Base-by-base conservation (phyloP, 345 rosid species). In the Murraya paniculata region DNA sequence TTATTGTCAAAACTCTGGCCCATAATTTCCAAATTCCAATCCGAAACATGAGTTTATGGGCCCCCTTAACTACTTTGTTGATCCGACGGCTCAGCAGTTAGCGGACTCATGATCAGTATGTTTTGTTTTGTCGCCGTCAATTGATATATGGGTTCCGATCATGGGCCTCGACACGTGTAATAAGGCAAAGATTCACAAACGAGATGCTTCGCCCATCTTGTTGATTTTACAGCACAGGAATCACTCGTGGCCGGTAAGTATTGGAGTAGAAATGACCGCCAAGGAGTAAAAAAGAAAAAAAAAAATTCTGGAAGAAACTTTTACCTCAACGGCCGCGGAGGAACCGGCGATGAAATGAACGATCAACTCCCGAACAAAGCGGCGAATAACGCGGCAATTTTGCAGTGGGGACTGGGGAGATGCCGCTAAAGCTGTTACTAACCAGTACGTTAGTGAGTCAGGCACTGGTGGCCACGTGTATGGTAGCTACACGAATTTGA, bases 321-420 rank as follows among this genome's bases (percentile, higher is more conserved):
- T 64, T 22, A 71, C 79, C 76, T 50, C 24, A 78, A 78, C 81
- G 57, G 76, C 79, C 76, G 25, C 58, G 73, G 81, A 81, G 64
- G 64, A 77, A 73, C 74, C 75, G 79, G 61, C 76, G 79, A 82
- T 31, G 72, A 64, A 48, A 72, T 67, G 70, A 19, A 27, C 30
- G n/a, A 56, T 24, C 64, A 57, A 19, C 77, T 9, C 73, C 77
- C 73, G 41, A 78, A 61, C 33, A 62, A 22, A 24, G 76, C 79
- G 80, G 61, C 83, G 72, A 39, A 39, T 18, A 39, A 73, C 11
- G 70, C 84, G 78, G 30, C 70, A 30, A 38, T 38, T 74, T 65
- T 50, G 53, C 56, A 7, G 76, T 27, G 74, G 69, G 35, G 57
- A 38, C 55, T 60, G 9, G 58, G 48, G 24, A 13, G 50, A 45